Conservation (phyloP, 352 stramenopile genomes). For the Aphanomyces astaci region DNA sequence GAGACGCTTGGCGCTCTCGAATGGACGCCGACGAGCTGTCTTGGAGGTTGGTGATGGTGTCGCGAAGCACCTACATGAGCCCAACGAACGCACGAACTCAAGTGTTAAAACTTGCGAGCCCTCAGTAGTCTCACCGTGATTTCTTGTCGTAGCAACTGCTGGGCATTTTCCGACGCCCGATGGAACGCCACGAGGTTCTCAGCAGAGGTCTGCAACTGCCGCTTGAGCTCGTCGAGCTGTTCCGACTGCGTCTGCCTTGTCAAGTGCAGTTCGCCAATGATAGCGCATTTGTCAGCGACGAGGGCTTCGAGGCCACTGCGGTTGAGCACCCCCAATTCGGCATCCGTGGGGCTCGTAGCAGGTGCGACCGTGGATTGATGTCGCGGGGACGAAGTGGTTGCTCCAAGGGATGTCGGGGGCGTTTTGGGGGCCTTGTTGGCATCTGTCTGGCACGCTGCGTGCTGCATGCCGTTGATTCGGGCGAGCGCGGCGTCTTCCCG, state of each 20-base stretch:
- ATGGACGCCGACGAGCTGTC: neutral
- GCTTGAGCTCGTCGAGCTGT: neutral
- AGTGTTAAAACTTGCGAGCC: too few relatives aligned
- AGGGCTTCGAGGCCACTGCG: conserved; percentile 2
- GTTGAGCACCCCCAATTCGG: neutral
- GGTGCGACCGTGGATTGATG: neutral
- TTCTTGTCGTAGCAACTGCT: conserved; percentile 12
- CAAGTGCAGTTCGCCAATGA: neutral
- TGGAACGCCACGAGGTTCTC: neutral
- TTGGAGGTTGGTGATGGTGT: neutral
- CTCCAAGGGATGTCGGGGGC: neutral
- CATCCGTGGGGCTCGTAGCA: neutral
- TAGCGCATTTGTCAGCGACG: neutral
- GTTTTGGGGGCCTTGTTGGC: neutral
- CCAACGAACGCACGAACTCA: neutral
- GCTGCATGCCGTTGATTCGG: neutral
- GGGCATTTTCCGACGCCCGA: neutral
- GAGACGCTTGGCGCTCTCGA: conserved; percentile 1
- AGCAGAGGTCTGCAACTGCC: neutral
- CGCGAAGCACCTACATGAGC: neutral
- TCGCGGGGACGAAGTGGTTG: neutral
- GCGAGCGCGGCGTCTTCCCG: neutral
- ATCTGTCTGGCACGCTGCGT: neutral
- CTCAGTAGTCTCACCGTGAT: conserved; percentile 18
- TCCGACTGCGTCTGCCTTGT: neutral